These are phyloP conservation scores for Phytophthora pisi DNA, from an alignment of 352 stramenopile genomes.

Conservation along the genomic window DNA sequence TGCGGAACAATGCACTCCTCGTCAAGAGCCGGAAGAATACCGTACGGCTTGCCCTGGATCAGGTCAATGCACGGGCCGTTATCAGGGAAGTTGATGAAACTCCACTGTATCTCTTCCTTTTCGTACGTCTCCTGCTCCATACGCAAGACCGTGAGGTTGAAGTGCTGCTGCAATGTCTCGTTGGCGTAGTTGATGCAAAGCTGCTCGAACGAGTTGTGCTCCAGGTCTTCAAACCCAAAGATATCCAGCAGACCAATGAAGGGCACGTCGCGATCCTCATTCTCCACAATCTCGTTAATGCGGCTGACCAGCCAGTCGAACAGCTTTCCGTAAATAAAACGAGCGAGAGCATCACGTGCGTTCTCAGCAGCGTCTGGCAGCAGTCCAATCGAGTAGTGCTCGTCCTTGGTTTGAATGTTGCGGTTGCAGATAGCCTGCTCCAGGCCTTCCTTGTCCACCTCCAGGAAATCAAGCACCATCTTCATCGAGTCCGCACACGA, in stretches of 20 bases:
- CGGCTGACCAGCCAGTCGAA: slow-evolving; percentile 92
- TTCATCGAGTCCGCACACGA: slow-evolving; percentile 66
- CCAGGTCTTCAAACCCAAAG: slow-evolving; percentile 88
- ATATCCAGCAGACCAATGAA: slow-evolving; percentile 90
- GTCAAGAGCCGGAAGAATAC: slow-evolving; percentile 86
- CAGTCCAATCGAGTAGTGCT: slow-evolving; percentile 86
- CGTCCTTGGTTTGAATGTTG: slow-evolving; percentile 94
- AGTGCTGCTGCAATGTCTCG: slow-evolving; percentile 93
- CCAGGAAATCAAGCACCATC: slow-evolving; percentile 88
- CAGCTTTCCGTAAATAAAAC: slow-evolving; percentile 94
- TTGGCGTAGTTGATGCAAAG: slow-evolving; percentile 96
- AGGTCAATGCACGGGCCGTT: slow-evolving; percentile 91
- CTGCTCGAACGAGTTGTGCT: slow-evolving; percentile 95
- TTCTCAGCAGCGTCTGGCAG: slow-evolving; percentile 82
- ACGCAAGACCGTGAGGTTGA: slow-evolving; percentile 89
- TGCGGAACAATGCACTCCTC: slow-evolving; percentile 92
- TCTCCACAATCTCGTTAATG: slow-evolving; percentile 88
- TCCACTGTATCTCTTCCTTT: slow-evolving; percentile 87
- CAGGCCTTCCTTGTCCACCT: slow-evolving; percentile 87
- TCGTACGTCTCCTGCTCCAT: slow-evolving; percentile 91
- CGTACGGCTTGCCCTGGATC: slow-evolving; percentile 86
- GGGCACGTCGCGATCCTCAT: slow-evolving; percentile 49
- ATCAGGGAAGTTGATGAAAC: slow-evolving; percentile 91
- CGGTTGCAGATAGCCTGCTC: slow-evolving; percentile 91
- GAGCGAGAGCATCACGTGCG: slow-evolving; percentile 93